Evolutionary conservation across 2,329 filamentous ascomycete genomes (phyloP).

Genomic region (Phialophora tarda): DNA sequence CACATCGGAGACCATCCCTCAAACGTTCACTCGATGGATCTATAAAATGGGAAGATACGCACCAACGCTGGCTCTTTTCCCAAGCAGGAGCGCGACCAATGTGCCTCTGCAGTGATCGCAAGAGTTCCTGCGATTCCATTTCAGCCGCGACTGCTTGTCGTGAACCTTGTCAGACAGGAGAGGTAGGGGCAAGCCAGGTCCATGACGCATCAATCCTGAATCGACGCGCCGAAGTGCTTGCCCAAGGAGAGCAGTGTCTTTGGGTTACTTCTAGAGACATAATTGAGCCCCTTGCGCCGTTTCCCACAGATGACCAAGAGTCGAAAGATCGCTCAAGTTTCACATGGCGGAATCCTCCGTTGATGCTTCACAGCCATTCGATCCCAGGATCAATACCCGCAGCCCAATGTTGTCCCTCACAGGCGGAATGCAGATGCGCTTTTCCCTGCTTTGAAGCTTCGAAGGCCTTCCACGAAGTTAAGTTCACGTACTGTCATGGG

Average conservation of each 20-base stretch:
- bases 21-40: conserved; percentile 41
- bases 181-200: not conserved
- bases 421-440: not conserved
- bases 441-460: not conserved
- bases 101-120: not conserved
- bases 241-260: not conserved
- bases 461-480: not conserved
- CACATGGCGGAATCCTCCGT: not conserved
- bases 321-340: not conserved
- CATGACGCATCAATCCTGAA: not conserved
- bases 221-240: not conserved
- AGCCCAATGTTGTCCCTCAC: not conserved
- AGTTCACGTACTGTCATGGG: not conserved
- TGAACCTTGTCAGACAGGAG: not conserved
- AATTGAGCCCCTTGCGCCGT: not conserved
- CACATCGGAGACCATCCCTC: conserved; percentile 31
- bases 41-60: conserved; percentile 32
- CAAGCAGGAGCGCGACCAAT: not conserved
- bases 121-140: not conserved
- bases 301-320: not conserved
- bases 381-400: not conserved
- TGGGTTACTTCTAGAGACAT: not conserved
- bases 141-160: not conserved
- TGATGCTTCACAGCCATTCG: not conserved
- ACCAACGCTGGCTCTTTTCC: not conserved